These are phyloP conservation scores for Rhododendron griersonianum DNA, from an alignment of 148 eudicot species.

Conservation along the genomic window DNA sequence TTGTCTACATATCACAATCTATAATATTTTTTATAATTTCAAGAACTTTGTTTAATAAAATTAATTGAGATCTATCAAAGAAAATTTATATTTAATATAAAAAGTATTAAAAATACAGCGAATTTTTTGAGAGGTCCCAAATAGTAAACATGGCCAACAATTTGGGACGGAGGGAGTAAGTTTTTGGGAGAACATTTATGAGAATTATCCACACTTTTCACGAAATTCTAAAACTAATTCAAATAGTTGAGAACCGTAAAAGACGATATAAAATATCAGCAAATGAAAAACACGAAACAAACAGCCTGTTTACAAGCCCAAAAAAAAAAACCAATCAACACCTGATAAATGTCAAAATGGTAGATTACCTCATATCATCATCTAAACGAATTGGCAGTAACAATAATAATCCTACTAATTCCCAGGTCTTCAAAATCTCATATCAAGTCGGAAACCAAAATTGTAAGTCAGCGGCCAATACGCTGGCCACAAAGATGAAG, in stretches of 20 bases:
- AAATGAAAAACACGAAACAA: neutral
- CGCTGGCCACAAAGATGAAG: neutral
- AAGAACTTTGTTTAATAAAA: too few species aligned
- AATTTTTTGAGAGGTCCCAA: too few species aligned
- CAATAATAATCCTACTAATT: neutral
- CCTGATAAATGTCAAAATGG: neutral
- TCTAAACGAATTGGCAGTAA: neutral
- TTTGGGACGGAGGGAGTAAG: too few species aligned
- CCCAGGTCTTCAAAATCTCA: neutral
- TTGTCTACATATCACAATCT: too few species aligned
- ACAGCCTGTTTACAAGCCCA: neutral
- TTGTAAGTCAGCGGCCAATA: neutral
- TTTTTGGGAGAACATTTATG: neutral
- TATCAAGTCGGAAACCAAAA: conserved; percentile 3
- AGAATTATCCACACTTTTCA: neutral
- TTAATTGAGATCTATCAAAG: too few species aligned
- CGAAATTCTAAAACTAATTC: neutral
- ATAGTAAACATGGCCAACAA: too few species aligned
- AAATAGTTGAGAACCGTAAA: too few species aligned
- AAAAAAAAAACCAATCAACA: neutral
- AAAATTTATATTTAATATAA: too few species aligned
- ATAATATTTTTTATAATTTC: too few species aligned
- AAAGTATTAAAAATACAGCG: too few species aligned
- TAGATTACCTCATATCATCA: neutral
- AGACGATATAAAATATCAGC: neutral